Conservation (phyloP, 441 rosid genomes). For the Brassica hybrid region DNA sequence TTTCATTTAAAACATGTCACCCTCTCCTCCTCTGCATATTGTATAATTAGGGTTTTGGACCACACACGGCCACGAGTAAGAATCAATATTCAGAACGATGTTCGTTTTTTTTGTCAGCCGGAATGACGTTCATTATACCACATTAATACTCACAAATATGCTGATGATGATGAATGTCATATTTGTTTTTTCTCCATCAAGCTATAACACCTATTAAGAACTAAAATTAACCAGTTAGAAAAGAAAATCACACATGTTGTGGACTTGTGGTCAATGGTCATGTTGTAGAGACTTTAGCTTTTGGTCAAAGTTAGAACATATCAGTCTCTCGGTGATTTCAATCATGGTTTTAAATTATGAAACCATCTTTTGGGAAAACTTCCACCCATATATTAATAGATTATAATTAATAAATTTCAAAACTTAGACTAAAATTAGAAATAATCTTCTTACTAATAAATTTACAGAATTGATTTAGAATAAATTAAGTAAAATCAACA, state of each 20-base stretch:
- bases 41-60: slow-evolving; percentile 7
- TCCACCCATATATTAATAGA: neutral
- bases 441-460: neutral
- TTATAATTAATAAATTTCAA: too few species aligned
- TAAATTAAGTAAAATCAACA: neutral
- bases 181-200: neutral
- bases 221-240: neutral
- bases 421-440: neutral
- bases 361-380: neutral
- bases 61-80: neutral
- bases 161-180: slow-evolving; percentile 2
- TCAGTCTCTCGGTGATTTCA: neutral
- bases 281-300: neutral
- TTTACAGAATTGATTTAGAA: neutral
- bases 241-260: neutral
- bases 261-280: too few species aligned
- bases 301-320: neutral
- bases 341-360: neutral
- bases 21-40: slow-evolving; percentile 11
- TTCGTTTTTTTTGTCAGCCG: neutral
- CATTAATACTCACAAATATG: neutral
- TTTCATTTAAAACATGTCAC: neutral
- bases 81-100: slow-evolving; percentile 6
- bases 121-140: slow-evolving; percentile 5
- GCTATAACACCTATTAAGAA: slow-evolving; percentile 1